Evolutionary conservation across 805 yeast genomes (phyloP).

Genomic region (Candida gorgasii): DNA sequence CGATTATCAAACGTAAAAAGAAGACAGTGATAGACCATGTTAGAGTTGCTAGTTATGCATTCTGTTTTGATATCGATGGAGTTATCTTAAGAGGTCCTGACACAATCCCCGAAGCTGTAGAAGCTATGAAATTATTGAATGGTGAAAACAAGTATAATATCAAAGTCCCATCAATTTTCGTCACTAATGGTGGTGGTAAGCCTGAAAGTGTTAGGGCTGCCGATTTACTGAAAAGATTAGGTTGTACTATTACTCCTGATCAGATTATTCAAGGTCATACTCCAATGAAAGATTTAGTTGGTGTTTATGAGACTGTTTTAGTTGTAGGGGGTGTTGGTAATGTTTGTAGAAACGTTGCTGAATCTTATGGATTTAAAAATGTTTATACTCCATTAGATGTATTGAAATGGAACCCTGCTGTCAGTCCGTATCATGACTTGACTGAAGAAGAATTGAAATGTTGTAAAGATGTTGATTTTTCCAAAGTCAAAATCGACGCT

Average conservation of each 20-base stretch:
- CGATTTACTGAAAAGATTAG: conserved; percentile 65
- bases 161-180: conserved; percentile 78
- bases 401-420: conserved; percentile 84
- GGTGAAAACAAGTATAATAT: conserved; percentile 78
- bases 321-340: conserved; percentile 91
- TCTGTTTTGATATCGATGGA: conserved; percentile 93
- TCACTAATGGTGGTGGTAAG: conserved; percentile 92
- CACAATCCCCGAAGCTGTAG: conserved; percentile 76
- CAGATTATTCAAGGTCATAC: conserved; percentile 94
- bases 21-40: conserved; percentile 62
- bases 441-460: conserved; percentile 67
- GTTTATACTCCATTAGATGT: conserved; percentile 82
- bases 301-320: conserved; percentile 66
- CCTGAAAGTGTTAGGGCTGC: conserved; percentile 73
- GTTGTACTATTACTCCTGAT: conserved; percentile 61
- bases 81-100: conserved; percentile 84
- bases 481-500: conserved; percentile 69
- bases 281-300: conserved; percentile 83
- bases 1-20: conserved; percentile 48
- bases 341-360: conserved; percentile 79
- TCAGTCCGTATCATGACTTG: conserved; percentile 77
- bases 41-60: conserved; percentile 79
- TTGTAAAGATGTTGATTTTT: conserved; percentile 62
- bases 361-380: conserved; percentile 78
- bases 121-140: conserved; percentile 69